Percentiles rank a stretch among this genome's conserved stretches.
These are phyloP conservation scores for Sphaerobolus stellatus DNA, from an alignment of 1,284 basidiomycete genomes.

Conservation along the genomic window DNA sequence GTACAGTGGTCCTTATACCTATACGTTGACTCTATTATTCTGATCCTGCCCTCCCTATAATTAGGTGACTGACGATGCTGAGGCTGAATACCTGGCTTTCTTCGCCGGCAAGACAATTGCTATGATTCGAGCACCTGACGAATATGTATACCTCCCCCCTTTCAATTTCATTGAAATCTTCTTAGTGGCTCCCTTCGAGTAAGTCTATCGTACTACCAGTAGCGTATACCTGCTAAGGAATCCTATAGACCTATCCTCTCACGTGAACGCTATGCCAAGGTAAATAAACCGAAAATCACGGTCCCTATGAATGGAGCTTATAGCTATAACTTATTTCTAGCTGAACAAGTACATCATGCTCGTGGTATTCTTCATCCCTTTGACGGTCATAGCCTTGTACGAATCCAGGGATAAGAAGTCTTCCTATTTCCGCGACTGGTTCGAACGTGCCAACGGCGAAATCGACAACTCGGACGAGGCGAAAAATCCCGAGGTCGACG, in stretches of 20 bases:
- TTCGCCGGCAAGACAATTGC: conserved; percentile 83
- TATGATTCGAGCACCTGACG: conserved; percentile 84
- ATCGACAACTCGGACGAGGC: conserved; percentile 57
- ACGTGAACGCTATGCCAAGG: conserved; percentile 54
- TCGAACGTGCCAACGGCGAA: conserved; percentile 62
- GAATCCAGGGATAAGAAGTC: conserved; percentile 64
- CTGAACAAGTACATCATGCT: conserved; percentile 80
- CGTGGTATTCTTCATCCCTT: conserved; percentile 76
- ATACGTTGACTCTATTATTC: conserved; percentile 7
- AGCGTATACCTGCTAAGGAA: background rate
- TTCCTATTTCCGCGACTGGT: conserved; percentile 68
- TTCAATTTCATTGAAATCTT: conserved; percentile 81
- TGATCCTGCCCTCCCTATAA: background rate
- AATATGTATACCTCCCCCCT: conserved; percentile 68
- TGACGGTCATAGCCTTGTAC: conserved; percentile 71
- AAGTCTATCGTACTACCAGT: conserved; percentile 28
- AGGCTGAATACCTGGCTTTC: conserved; percentile 83
- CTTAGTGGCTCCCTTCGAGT: conserved; percentile 85
- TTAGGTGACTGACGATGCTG: conserved; percentile 60
- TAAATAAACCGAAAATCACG: conserved; percentile 29
- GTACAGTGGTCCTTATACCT: conserved; percentile 45
- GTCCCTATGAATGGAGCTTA: conserved; percentile 22
- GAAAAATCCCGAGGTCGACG: conserved; percentile 63
- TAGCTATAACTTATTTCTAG: conserved; percentile 35
- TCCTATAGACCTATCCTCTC: conserved; percentile 50